Evolutionary conservation across 1,284 basidiomycete genomes (phyloP), one percentile per base, ranked within the genome.

Genomic region (Ustilago trichophora): DNA sequence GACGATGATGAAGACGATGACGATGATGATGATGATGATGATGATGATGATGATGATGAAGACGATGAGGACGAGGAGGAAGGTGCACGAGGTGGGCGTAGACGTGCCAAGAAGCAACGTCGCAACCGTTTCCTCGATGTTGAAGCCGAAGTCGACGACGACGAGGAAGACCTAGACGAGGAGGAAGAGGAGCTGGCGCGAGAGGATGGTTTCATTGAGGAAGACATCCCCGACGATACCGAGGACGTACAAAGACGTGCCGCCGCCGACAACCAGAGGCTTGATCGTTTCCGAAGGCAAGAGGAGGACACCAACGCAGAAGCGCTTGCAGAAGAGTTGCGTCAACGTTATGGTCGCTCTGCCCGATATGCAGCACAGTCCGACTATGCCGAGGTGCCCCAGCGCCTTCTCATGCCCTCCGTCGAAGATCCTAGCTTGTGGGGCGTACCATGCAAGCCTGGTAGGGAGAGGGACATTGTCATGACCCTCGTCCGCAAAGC

Each of bases 361-460:
- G 57, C 70, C 22, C 69, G 82, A 53, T 62, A 73, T 19, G 54
- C 78, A 15, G 75, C 78, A n/a, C 79, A 80, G 62, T 82, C 80
- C 29, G 95, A 93, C 78, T 90, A 92, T 73, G 72, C 75, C 31
- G 75, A 80, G 42, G 89, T 98, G 27, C 95, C 96, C 0, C 93
- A 98, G 79, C 87, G 93, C n/a, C 83, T 97, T 41, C 85, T 96
- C 36, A 98, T 98, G 94, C 95, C 95, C 29, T 91, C 90, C 13
- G 93, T 97, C 7, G 90, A 96, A 59, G 95, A 98, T 81, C 91
- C 95, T 6, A 94, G 88, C 78, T 84, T 99, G 71, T 99, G 93
- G 93, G 93, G 94, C 83, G 89, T 98, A 48, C 87, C 91, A 72
- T 93, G 95, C 74, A 93, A 93, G 92, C 87, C 89, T 43, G 94